These are phyloP conservation scores for Cladobotryum mycophilum DNA, from an alignment of 2,329 filamentous ascomycete species.

Conservation along the genomic window DNA sequence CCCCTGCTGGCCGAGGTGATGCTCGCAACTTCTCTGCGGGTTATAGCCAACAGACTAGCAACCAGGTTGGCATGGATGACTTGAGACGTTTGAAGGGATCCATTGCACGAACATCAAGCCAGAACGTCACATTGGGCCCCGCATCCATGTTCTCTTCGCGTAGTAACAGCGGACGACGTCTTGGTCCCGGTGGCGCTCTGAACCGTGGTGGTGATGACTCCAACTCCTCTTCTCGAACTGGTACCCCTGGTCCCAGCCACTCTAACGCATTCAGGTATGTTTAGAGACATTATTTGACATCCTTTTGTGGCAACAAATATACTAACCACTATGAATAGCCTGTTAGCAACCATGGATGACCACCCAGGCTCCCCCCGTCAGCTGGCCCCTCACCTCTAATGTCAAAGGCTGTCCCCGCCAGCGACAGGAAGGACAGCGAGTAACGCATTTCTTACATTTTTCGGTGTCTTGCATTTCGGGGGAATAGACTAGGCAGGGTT, in stretches of 20 bases:
- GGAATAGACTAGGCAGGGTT: constrained; percentile 45
- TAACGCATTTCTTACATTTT: constrained; percentile 26
- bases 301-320: constrained; percentile 4
- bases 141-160: constrained; percentile 83
- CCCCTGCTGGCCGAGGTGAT: constrained; percentile 75
- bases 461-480: constrained; percentile 40
- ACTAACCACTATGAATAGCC: constrained; percentile 28
- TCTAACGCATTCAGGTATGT: constrained; percentile 92
- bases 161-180: constrained; percentile 80
- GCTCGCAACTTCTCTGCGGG: constrained; percentile 73
- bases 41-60: constrained; percentile 68
- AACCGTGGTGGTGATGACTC: constrained; percentile 77
- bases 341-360: constrained; percentile 55
- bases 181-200: constrained; percentile 68
- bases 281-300: neutral
- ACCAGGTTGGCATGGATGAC: constrained; percentile 87
- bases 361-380: constrained; percentile 63
- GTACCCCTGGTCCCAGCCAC: constrained; percentile 68
- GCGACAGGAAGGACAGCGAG: constrained; percentile 48
- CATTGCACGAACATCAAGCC: constrained; percentile 52
- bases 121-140: constrained; percentile 67
- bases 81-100: constrained; percentile 71
- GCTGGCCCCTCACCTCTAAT: constrained; percentile 60
- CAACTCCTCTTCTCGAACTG: constrained; percentile 78
- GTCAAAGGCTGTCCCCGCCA: constrained; percentile 55